Evolutionary conservation across 441 rosid genomes (phyloP), one percentile per base, ranked within the genome.

Genomic region (Codiaeum variegatum): DNA sequence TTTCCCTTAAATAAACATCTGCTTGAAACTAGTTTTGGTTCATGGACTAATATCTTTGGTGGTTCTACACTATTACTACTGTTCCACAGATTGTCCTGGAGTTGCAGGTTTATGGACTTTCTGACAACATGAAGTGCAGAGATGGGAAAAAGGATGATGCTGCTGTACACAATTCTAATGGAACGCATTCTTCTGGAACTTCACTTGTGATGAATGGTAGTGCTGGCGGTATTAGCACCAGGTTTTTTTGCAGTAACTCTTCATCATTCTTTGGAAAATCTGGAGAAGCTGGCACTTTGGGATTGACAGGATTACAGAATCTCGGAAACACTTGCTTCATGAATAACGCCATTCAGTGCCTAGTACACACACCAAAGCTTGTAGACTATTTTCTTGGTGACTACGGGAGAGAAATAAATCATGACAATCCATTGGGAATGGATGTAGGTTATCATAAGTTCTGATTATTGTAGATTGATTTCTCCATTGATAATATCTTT

Each of bases 311-410:
- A 71, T 77, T 90, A 46, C 85, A 84, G 77, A 90, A 88, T 77
- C 93, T 87, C 75, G 94, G 92, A 78, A 90, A 90, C 79, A 90
- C 94, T 77, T 89, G 94, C 79, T 89, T 89, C 76, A 88, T 89
- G 92, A 89, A 89, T 79, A 90, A 89, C 66, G 82, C 92, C 75
- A 70, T 88, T 52, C 94, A 88, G 79, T 90, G 92, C 84, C 72
- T 90, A 73, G 95, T 82, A 1, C 92, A 85, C 76, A 87, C 95
- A 5, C 88, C 91, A 40, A 82, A 83, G 83, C 84, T 90, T 73
- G 90, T 90, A 59, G 91, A 88, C 73, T 88, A 82, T 83, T 88
- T 88, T 62, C 91, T 84, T 38, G 88, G 90, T 74, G 92, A 90
- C 75, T 90, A 85, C 67, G 78, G 71, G 15, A 85, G 75, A 76